Conservation (phyloP, 2,329 filamentous ascomycete genomes). For the Didymella arachidicola region DNA sequence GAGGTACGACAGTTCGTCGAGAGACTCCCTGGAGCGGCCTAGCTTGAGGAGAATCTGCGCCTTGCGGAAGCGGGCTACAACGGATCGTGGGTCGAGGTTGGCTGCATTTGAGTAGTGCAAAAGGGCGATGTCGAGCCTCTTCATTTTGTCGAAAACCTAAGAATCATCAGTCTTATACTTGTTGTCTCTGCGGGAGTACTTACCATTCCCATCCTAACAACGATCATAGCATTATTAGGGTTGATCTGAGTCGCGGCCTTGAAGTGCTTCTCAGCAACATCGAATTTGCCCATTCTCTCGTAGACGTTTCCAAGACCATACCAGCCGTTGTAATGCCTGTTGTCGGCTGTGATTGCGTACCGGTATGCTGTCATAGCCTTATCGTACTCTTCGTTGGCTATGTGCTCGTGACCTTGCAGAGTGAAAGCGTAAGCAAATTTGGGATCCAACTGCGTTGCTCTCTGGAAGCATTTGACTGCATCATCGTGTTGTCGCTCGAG, state of each 20-base stretch:
- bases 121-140: conserved; percentile 79
- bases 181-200: conserved; percentile 25
- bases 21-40: conserved; percentile 71
- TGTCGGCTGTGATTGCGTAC: conserved; percentile 83
- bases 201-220: conserved; percentile 90
- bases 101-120: conserved; percentile 83
- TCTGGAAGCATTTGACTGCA: conserved; percentile 91
- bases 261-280: conserved; percentile 92
- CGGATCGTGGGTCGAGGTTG: conserved; percentile 79
- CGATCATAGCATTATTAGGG: conserved; percentile 88
- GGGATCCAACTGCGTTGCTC: conserved; percentile 88
- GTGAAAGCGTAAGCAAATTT: conserved; percentile 96
- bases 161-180: not conserved
- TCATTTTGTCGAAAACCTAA: conserved; percentile 78
- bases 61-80: conserved; percentile 91
- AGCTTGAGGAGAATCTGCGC: conserved; percentile 84
- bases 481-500: conserved; percentile 92
- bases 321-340: conserved; percentile 96
- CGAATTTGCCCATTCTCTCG: conserved; percentile 88
- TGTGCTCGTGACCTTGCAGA: conserved; percentile 92
- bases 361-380: conserved; percentile 90
- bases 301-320: conserved; percentile 86
- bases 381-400: conserved; percentile 96
- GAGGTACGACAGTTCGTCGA: conserved; percentile 83
- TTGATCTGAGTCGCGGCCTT: conserved; percentile 88